Base-by-base conservation (phyloP, 768 basidiomycete species). In the Phylloporus scabripes region DNA sequence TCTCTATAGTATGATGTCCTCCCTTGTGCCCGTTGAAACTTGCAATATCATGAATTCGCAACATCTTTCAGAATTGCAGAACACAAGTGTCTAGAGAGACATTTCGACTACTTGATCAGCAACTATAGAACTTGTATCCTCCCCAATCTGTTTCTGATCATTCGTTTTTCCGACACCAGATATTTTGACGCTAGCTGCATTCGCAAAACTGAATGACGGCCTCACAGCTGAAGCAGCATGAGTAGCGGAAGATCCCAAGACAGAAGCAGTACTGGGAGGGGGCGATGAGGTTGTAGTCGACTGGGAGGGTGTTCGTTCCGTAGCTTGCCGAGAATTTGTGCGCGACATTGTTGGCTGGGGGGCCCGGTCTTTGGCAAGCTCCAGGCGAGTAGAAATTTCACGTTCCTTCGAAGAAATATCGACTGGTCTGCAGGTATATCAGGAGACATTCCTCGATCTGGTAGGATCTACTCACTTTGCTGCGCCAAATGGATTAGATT, bases 401-500 rank as follows among this genome's bases (percentile, higher is more conserved):
- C 80, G 83, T 60, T 97, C 93, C 46, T 81, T 79, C 0, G 77
- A 72, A 29, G 85, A 74, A 15, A 86, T 82, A 64, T 98, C 93
- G 18, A 97, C 87, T 11, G 95, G 92, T 58, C 87, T 90, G 26
- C 47, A n/a, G 11, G 34, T 36, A 4, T 24, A 33, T 69, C 14
- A 51, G 47, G 51, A 54, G 11, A 38, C 14, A 38, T 21, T 12
- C 46, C 21, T 26, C 18, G 39, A 42, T 46, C 39, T 23, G 14
- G n/a, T 21, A 17, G 34, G 3, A 57, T 23, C 21, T 17, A 66
- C 79, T 42, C 57, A 89, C 88, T 72, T 85, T 31, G 95, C 95
- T 46, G 77, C 75, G 42, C 95, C 96, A 61, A 98, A 98, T 6
- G 94, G 94, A 64, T 78, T 92, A 51, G 85, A 62, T 31, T 80